Percentiles rank a stretch among this genome's conserved stretches.
These are phyloP conservation scores for Helenozyma baotianmanensis DNA, from an alignment of 805 yeast genomes.

Conservation along the genomic window DNA sequence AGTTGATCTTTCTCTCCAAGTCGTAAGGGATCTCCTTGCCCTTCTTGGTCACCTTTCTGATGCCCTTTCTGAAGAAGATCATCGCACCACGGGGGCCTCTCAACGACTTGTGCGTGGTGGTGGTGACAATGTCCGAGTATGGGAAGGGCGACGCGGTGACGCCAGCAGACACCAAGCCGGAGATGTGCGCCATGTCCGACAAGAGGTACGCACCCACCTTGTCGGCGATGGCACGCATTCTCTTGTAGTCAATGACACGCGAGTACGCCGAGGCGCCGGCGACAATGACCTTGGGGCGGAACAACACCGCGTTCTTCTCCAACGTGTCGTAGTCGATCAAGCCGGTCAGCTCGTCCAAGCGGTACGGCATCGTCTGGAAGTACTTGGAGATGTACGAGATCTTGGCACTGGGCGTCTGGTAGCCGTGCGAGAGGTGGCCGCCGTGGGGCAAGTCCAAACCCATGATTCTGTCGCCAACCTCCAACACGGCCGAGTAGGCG, in stretches of 20 bases:
- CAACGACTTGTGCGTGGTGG: slow-evolving; percentile 95
- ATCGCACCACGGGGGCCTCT: slow-evolving; percentile 99
- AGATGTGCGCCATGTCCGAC: slow-evolving; percentile 96
- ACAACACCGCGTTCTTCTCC: slow-evolving; percentile 74
- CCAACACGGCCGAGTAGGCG: slow-evolving; percentile 83
- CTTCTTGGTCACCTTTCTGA: slow-evolving; percentile 73
- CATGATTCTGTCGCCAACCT: slow-evolving; percentile 91
- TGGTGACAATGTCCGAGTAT: slow-evolving; percentile 92
- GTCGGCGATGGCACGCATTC: slow-evolving; percentile 88
- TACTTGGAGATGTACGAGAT: slow-evolving; percentile 89
- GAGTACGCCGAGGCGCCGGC: slow-evolving; percentile 98
- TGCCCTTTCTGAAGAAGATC: slow-evolving; percentile 95
- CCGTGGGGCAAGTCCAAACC: slow-evolving; percentile 98
- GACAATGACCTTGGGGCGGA: slow-evolving; percentile 91
- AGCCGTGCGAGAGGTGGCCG: slow-evolving; percentile 96
- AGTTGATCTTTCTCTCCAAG: slow-evolving; percentile 86
- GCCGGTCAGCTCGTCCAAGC: slow-evolving; percentile 82
- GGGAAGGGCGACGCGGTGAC: slow-evolving; percentile 91
- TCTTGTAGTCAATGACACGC: slow-evolving; percentile 81
- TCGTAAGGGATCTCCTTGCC: slow-evolving; percentile 86
- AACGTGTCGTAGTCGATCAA: slow-evolving; percentile 86
- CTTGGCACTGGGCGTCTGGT: slow-evolving; percentile 85
- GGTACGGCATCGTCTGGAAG: slow-evolving; percentile 97
- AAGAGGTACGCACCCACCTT: slow-evolving; percentile 88
- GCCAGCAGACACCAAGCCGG: slow-evolving; percentile 93